Conservation (phyloP, 2,329 filamentous ascomycete species). For the Bipolaris cookei region DNA sequence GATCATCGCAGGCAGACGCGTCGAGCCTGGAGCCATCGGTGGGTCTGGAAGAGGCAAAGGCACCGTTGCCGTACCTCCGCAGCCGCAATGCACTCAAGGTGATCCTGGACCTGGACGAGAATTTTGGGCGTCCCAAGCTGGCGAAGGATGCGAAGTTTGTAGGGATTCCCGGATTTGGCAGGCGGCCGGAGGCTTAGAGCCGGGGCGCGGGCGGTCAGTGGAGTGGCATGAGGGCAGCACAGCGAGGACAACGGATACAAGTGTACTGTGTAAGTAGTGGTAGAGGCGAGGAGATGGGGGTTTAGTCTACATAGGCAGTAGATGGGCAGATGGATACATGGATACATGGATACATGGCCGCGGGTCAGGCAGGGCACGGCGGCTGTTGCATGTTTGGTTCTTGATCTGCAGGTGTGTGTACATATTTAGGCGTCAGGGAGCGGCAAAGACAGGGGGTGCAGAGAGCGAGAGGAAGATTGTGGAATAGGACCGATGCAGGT, state of each 20-base stretch:
- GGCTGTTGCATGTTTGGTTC: slow-evolving; percentile 35
- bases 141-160: slow-evolving; percentile 49
- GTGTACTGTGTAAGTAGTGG: too few relatives aligned
- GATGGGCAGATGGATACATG: too few relatives aligned
- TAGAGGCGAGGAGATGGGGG: too few relatives aligned
- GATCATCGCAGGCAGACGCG: slow-evolving; percentile 60
- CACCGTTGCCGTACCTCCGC: slow-evolving; percentile 69
- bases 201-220: slow-evolving; percentile 43
- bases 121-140: slow-evolving; percentile 79
- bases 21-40: slow-evolving; percentile 65
- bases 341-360: too few relatives aligned
- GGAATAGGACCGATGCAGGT: slow-evolving; percentile 4
- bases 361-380: slow-evolving; percentile 1
- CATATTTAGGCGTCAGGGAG: not conserved
- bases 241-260: too few relatives aligned
- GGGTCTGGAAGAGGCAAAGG: slow-evolving; percentile 67
- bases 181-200: slow-evolving; percentile 35
- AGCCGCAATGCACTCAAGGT: slow-evolving; percentile 94
- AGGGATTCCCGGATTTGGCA: slow-evolving; percentile 48
- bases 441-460: too few relatives aligned
- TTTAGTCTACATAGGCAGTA: too few relatives aligned
- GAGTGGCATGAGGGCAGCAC: not conserved
- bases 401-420: slow-evolving; percentile 16
- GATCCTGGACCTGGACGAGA: slow-evolving; percentile 90
- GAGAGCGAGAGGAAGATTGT: not conserved